phyloP scores from a whole-genome alignment of 345 rosid species.

The Ceriops decandra region DNA sequence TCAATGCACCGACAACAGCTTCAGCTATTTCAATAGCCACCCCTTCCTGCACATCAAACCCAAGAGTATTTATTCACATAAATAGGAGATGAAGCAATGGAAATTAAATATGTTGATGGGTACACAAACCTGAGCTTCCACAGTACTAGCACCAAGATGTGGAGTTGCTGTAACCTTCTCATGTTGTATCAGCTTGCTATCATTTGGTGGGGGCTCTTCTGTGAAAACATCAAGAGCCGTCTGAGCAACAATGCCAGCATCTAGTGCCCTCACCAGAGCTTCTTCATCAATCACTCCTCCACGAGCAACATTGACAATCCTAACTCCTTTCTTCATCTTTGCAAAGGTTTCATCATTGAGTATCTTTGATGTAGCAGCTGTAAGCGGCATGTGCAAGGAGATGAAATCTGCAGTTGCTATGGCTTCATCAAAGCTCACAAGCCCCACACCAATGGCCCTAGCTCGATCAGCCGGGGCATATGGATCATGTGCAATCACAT shows the following conservation, averaged over 20 bases:
- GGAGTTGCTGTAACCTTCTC: constrained; percentile 28
- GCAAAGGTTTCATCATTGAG: constrained; percentile 29
- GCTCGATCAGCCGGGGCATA: constrained; percentile 27
- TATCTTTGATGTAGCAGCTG: constrained; percentile 22
- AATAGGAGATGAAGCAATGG: not conserved
- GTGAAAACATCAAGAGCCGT: constrained; percentile 34
- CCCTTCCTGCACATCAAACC: constrained; percentile 25
- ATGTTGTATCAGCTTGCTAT: constrained; percentile 26
- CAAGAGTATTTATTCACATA: not conserved
- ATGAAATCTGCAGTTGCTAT: constrained; percentile 25
- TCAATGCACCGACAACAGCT: constrained; percentile 32
- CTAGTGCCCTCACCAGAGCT: constrained; percentile 26
- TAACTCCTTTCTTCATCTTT: constrained; percentile 32
- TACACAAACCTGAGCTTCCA: constrained; percentile 24
- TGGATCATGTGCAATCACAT: constrained; percentile 29
- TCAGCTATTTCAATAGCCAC: constrained; percentile 34
- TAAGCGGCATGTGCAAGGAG: constrained; percentile 37
- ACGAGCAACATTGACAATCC: constrained; percentile 30
- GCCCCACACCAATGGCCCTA: constrained; percentile 22
- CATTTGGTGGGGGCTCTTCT: constrained; percentile 22
- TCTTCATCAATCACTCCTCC: constrained; percentile 35
- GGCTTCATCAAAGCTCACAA: constrained; percentile 20
- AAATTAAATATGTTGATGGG: not conserved
- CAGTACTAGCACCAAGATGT: constrained; percentile 34
- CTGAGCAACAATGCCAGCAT: constrained; percentile 33